Evolutionary conservation across 176 grass and related monocot genomes (phyloP), one percentile per base, ranked within the genome.

Genomic region (Avena atlantica): DNA sequence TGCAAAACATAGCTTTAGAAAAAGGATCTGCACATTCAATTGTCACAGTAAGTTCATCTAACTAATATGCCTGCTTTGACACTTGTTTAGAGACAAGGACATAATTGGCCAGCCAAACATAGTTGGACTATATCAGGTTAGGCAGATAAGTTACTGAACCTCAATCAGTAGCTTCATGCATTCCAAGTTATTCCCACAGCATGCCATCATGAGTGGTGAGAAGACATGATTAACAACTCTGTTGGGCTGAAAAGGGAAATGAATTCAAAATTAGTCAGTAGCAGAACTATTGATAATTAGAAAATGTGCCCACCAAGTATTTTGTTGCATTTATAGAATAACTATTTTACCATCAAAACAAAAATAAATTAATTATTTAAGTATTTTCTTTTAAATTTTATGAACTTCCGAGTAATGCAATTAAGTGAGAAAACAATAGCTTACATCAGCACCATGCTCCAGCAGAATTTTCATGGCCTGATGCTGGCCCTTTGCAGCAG

Each of bases 371-470:
- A 15, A 57, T 23, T n/a, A 34, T 34, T 34, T 34, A 34, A 34
- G 12, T 8, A 70, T 58, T 24, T 9, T 21, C 0, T 31, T 42
- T 81, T 64, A 4, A 15, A 48, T 9, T 80, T 29, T 67, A 29
- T 6, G 19, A 19, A 42, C 5, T 20, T 71, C 34, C 51, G 70
- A 17, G 73, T 50, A 76, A 76, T 83, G 34, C n/a, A 59, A 72
- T 70, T 36, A 40, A 31, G 27, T 23, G 48, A 40, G 51, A 82
- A 82, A 69, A 27, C 40, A 83, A 68, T 52, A 52, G 51, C 77
- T 75, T 92, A 92, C 88, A 81, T 92, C 74, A 10, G 91, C 91
- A 25, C 82, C 78, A 83, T 81, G 78, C 13, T 81, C 73, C 84
- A 92, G 81, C 65, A 92, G 85, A 86, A 90, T 81, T 36, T 69